Conservation (phyloP, 179 eudicot genomes). For the Sideroxylon spinosum region DNA sequence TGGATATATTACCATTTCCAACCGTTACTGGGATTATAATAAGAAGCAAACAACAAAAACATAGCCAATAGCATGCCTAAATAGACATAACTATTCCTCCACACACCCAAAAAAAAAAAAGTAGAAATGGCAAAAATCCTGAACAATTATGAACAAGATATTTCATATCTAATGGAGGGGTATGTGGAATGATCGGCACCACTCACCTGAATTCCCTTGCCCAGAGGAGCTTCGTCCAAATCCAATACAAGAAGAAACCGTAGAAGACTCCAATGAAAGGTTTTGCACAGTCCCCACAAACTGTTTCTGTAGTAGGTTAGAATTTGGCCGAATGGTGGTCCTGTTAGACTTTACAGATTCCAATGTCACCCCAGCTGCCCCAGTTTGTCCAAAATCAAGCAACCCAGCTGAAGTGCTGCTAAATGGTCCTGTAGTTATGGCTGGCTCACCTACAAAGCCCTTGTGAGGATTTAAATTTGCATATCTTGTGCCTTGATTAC, state of each 20-base stretch:
- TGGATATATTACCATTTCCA: neutral
- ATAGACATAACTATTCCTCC: neutral
- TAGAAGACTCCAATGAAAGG: constrained; percentile 10
- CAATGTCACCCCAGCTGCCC: constrained; percentile 5
- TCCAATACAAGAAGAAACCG: constrained; percentile 1
- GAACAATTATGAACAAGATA: neutral
- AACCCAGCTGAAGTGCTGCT: constrained; percentile 15
- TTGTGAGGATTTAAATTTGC: constrained; percentile 14
- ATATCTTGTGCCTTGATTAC: constrained; percentile 11
- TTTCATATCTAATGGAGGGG: neutral
- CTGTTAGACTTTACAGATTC: neutral
- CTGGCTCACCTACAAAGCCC: constrained; percentile 6
- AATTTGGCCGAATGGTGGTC: constrained; percentile 15
- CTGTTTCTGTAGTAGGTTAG: constrained; percentile 11
- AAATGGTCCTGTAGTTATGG: constrained; percentile 15
- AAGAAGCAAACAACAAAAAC: neutral
- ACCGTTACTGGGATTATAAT: neutral
- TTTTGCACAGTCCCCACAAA: constrained; percentile 9
- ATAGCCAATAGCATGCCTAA: neutral
- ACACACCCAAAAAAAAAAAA: neutral
- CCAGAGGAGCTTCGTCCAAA: constrained; percentile 14
- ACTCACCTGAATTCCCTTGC: constrained; percentile 28
- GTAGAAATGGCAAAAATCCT: neutral
- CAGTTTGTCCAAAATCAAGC: constrained; percentile 15
- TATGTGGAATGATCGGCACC: constrained; percentile 4